Percentiles rank a stretch among this genome's conserved stretches.
Evolutionary conservation across 2,329 filamentous ascomycete species (phyloP).

Genomic region (Dothideomycetes sp.): DNA sequence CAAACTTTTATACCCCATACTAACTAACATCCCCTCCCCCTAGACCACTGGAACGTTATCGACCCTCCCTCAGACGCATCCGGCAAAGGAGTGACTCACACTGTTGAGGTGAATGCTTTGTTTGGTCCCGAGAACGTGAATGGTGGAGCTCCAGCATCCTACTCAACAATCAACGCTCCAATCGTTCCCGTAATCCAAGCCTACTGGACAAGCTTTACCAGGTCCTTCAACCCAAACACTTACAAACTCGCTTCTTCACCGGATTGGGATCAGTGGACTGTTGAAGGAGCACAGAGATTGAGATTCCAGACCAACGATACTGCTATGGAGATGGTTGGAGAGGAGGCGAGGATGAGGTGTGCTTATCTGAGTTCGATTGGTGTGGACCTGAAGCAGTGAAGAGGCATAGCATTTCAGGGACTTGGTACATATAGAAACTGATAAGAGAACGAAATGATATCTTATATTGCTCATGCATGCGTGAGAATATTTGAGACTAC

Average conservation of each 20-base stretch:
- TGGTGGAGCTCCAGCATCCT: constrained; percentile 44
- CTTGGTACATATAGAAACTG: neutral
- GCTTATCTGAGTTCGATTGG: constrained; percentile 43
- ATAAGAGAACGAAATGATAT: too few relatives aligned
- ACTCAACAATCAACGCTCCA: constrained; percentile 44
- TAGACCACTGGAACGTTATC: constrained; percentile 55
- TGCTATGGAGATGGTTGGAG: constrained; percentile 30
- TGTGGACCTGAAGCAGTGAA: constrained; percentile 37
- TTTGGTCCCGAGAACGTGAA: constrained; percentile 54
- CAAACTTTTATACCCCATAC: neutral
- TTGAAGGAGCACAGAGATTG: constrained; percentile 24
- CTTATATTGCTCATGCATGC: too few relatives aligned
- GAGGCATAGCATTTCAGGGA: neutral
- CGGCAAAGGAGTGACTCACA: constrained; percentile 59
- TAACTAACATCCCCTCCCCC: too few relatives aligned
- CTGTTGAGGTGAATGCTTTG: constrained; percentile 56
- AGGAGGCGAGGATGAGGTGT: constrained; percentile 36
- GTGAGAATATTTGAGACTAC: too few relatives aligned
- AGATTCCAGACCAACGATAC: constrained; percentile 32
- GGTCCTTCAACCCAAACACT: constrained; percentile 56
- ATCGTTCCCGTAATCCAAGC: constrained; percentile 55
- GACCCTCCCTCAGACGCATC: constrained; percentile 44
- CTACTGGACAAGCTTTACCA: constrained; percentile 69
- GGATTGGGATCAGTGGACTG: constrained; percentile 42
- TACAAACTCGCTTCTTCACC: constrained; percentile 39